Base-by-base conservation (phyloP, 768 basidiomycete genomes). In the Termitomyces sp. region DNA sequence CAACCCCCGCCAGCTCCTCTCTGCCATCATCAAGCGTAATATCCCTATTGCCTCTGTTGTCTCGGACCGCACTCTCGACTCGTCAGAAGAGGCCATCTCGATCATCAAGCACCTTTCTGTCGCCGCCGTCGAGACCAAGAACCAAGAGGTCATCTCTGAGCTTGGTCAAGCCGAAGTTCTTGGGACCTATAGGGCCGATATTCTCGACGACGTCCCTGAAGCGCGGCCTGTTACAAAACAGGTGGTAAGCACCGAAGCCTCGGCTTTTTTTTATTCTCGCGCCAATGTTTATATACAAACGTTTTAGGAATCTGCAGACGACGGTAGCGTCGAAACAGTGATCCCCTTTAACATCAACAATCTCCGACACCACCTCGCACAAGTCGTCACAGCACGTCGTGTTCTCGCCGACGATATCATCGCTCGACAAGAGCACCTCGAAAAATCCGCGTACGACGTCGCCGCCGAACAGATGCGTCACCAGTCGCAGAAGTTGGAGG, bases 401-500 rank as follows among this genome's bases (percentile, higher is more conserved):
- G 75, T 88, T 6, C 76, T 90, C 45, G 76, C 83, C 0, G 81
- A 85, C 56, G 88, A 93, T 62, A 69, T 85, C n/a, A 72, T 80
- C 16, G 76, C 83, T 0, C 88, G 93, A 1, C 93, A 96, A 68
- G 85, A 85, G 60, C 76, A 92, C 7, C 80, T 95, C 4, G 94
- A 96, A 70, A 82, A 87, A 45, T 90, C 91, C 2, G 91, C 89
- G 4, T 92, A 92, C 68, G 90, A 93, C 26, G 85, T 91, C 36
- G 92, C 93, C 0, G 77, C 83, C 2, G 82, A 85, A 63, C 84
- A 89, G 10, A 75, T 90, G 59, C 77, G 81, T 67, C 82, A 85
- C 55, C 83, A 92, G 64, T 72, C 79, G 9, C 78, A 86, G 56
- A 51, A 78, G 1, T 79, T 92, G 52, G 76, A 81, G 5, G 73